Base-by-base conservation (phyloP, 192 early-diverging fungal genomes). In the Gryganskiella cystojenkinii region DNA sequence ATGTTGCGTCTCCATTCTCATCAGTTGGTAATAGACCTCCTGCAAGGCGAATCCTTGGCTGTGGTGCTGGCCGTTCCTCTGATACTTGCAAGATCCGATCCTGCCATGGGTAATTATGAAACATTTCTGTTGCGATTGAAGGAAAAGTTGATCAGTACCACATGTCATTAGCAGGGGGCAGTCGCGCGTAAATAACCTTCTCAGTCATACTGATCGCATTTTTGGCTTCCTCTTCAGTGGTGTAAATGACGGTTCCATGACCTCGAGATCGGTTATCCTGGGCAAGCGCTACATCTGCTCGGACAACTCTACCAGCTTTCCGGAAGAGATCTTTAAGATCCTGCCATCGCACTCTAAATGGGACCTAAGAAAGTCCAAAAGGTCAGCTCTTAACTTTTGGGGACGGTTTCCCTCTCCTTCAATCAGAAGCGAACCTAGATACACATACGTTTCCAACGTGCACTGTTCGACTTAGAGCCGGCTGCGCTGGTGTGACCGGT, bases 301-400 rank as follows among this genome's bases (percentile, higher is more conserved):
- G 83, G 33, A 89, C 56, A 10, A 92, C 88, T 17, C 80, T 80
- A 31, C 92, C 93, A n/a, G 88, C 87, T 50, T 92, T 82, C 47
- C 89, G 78, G 80, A 94, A 92, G 17, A 86, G 60, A 66, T 89
- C 88, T 45, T 89, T 92, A 28, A 92, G 69, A 46, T 92, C 91
- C 75, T 93, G 92, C 92, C 90, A 93, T 51, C 87, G 79, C n/a
- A 92, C 84, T 47, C 83, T 68, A 56, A 90, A 94, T 3, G 92
- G 92, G 40, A 94, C 70, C 88, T 94, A 61, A 15, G 46, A 20
- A 20, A 44, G 11, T 52, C 11, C 7, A 15, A 64, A 55, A n/a
- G 37, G n/a, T n/a, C n/a, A 31, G 11, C 17, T 11, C 33, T 56
- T 7, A 69, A 11, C 6, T 35, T 53, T 49, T 63, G 7, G 30